Evolutionary conservation across 1,284 basidiomycete genomes (phyloP).

Genomic region (Fistulinella cinereoalba): DNA sequence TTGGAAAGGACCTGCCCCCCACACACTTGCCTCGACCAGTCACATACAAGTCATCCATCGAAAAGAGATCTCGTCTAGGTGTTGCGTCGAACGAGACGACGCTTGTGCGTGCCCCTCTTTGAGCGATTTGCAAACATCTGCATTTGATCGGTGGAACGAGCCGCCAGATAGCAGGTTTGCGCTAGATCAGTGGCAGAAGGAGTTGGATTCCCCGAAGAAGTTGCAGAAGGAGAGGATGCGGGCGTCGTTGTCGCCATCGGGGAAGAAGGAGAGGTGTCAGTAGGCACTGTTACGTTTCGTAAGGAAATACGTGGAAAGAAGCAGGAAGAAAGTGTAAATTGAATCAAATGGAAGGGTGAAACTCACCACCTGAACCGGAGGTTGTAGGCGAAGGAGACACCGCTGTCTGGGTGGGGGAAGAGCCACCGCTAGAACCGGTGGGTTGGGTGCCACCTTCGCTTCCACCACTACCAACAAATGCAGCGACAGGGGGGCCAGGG

Average conservation of each 20-base stretch:
- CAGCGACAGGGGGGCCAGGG: constrained; percentile 39
- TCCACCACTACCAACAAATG: constrained; percentile 21
- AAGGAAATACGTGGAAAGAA: constrained; percentile 17
- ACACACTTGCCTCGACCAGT: not conserved
- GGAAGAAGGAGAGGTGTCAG: constrained; percentile 21
- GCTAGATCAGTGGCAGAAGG: constrained; percentile 2
- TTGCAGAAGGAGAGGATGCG: constrained; percentile 4
- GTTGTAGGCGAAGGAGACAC: constrained; percentile 12
- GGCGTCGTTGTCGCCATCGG: not conserved
- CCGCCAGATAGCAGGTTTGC: constrained; percentile 18
- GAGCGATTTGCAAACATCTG: constrained; percentile 18
- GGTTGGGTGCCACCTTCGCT: constrained; percentile 20
- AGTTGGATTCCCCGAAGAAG: constrained; percentile 7
- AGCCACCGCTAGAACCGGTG: constrained; percentile 12
- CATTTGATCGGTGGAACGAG: constrained; percentile 8
- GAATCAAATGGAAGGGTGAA: not conserved
- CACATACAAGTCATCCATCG: not conserved
- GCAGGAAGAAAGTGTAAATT: not conserved
- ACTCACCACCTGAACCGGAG: constrained; percentile 20
- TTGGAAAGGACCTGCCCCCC: not conserved
- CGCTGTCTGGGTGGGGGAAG: constrained; percentile 17
- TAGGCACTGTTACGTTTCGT: constrained; percentile 16
- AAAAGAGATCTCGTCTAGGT: constrained; percentile 7
- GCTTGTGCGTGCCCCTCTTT: constrained; percentile 22
- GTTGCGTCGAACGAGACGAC: constrained; percentile 23